These are phyloP conservation scores for Leptodontidium sp. DNA, from an alignment of 2,329 filamentous ascomycete genomes.

Conservation along the genomic window DNA sequence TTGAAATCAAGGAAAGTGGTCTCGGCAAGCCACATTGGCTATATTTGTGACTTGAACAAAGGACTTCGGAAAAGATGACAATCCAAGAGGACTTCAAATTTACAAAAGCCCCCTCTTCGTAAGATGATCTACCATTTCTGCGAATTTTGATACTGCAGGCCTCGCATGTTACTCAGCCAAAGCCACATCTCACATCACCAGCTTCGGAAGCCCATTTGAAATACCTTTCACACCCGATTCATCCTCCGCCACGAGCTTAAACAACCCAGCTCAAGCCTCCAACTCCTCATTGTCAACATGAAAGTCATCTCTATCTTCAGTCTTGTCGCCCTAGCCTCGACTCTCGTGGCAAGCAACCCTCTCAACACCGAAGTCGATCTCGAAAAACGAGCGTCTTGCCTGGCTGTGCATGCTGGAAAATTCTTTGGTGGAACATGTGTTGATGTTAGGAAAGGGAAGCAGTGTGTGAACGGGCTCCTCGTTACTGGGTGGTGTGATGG, in stretches of 20 bases:
- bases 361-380: background rate
- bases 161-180: no score
- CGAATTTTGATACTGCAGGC: no score
- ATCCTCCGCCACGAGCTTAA: no score
- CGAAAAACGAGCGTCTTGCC: slow-evolving; percentile 13
- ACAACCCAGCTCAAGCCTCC: no score
- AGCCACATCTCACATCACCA: no score
- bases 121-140: no score
- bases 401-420: background rate
- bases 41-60: background rate
- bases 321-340: background rate
- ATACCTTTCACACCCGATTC: no score
- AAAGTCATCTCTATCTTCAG: background rate
- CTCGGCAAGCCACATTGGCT: slow-evolving; percentile 13
- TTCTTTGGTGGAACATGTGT: slow-evolving; percentile 12
- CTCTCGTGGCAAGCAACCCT: background rate
- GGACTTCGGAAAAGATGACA: no score
- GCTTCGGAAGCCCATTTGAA: no score
- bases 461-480: slow-evolving; percentile 7
- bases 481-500: slow-evolving; percentile 14
- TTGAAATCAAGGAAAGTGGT: background rate
- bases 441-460: slow-evolving; percentile 11
- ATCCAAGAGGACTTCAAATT: no score
- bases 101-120: background rate
- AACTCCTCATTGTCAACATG: background rate